Evolutionary conservation across 1,139 yeast species (phyloP), one percentile per base, ranked within the genome.

Genomic region (Geotrichum citri-aurantii): DNA sequence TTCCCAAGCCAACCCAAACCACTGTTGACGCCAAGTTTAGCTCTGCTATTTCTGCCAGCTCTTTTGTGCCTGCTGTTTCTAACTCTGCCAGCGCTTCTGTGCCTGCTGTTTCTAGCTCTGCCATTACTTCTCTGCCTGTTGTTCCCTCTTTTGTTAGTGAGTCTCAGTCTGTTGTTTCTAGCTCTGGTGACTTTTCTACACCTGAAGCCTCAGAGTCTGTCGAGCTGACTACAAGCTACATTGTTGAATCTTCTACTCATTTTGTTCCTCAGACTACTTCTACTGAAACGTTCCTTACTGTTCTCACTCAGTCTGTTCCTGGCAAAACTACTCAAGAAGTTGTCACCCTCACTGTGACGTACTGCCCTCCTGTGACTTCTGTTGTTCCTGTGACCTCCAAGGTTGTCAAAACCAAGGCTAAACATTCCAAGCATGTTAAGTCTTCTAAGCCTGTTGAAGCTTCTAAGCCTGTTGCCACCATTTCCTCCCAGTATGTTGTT

Each of bases 231-330:
- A 17, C 21, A 24, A 29, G 24, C 44, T 11, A n/a, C 31, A 29
- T 19, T 50, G 27, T 26, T 47, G 46, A 44, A 31, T 33, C 52
- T 24, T 26, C 46, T 19, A 19, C 50, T 2, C 29, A 44, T 12
- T 17, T 52, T 19, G 33, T 52, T 47, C 24, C 55, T 27, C 55
- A 52, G 24, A 29, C 55, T 6, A 52, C 55, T 47, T 52, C 50
- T 21, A 52, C 50, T 17, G 24, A 44, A 21, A 52, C 55, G 5
- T 11, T 8, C 29, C 29, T 47, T 12, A 29, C 50, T n/a, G 50
- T 52, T 5, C 14, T 52, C 19, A 52, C 55, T 19, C 21, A 48
- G 27, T 23, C 46, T 33, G 21, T 31, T 47, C 50, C 55, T 46
- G 55, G 55, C n/a, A 24, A 31, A 7, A 52, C 50, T 1, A 46